These are phyloP conservation scores for Amanita inopinata DNA, from an alignment of 768 basidiomycete species.

Conservation along the genomic window DNA sequence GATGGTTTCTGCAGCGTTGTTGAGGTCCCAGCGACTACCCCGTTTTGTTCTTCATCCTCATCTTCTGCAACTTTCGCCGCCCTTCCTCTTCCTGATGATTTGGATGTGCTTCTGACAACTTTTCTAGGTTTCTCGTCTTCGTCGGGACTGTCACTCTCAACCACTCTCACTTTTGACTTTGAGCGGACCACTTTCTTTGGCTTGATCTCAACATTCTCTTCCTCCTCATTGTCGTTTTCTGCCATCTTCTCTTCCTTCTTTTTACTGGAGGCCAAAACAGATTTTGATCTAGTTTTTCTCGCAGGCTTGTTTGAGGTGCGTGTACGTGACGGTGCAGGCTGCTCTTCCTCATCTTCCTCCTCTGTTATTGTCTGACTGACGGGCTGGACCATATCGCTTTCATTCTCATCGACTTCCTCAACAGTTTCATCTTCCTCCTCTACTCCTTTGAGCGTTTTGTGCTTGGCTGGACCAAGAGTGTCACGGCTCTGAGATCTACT, in stretches of 20 bases:
- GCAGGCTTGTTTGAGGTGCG: conserved; percentile 2
- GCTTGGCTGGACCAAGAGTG: too few relatives aligned
- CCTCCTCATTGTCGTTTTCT: conserved; percentile 2
- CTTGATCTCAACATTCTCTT: conserved; percentile 1
- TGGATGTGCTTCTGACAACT: too few relatives aligned
- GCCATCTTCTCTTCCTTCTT: conserved; percentile 11
- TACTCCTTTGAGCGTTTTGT: conserved; percentile 14
- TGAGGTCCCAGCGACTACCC: too few relatives aligned
- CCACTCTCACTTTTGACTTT: too few relatives aligned
- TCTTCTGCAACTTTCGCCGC: too few relatives aligned
- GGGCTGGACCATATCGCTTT: too few relatives aligned
- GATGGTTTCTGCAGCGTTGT: too few relatives aligned
- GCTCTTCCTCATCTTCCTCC: conserved; percentile 8
- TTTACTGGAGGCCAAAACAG: conserved; percentile 8
- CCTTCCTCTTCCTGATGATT: too few relatives aligned
- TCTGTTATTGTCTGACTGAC: background rate
- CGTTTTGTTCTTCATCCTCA: too few relatives aligned
- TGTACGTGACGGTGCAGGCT: background rate
- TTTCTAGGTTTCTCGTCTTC: too few relatives aligned
- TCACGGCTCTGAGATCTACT: background rate
- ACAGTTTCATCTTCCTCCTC: conserved; percentile 14
- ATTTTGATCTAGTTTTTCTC: background rate
- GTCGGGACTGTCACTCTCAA: too few relatives aligned
- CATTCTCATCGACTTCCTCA: conserved; percentile 5
- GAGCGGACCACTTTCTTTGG: background rate